Base-by-base conservation (phyloP, 2,329 filamentous ascomycete species). In the Fonsecaea monophora region DNA sequence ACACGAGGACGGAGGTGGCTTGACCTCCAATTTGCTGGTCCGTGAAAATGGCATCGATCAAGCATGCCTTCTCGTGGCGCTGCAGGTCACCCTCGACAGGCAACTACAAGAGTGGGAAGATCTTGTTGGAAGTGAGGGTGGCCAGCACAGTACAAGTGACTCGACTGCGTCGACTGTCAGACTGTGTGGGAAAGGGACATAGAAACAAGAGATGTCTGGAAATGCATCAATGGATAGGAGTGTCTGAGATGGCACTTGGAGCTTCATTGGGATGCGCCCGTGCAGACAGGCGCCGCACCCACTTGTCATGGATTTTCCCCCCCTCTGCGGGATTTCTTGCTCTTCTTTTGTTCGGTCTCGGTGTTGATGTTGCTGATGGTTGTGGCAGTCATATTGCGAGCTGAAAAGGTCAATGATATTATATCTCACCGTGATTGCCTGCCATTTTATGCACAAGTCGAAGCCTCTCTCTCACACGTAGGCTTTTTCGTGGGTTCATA, bases 181-280 rank as follows among this genome's bases (percentile, higher is more conserved):
- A n/a, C 18, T 18, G 45, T 50, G 8, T 50, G 12, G 7, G 45
- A 50, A 21, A 4, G 2, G 45, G 45, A 25, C 18, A 50, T 25
- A 10, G 18, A 50, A 50, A 50, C 45, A 50, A 4, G 45, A 25
- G 45, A 50, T 50, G 45, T 50, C 45, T 50, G 45, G 45, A 50
- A 50, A 50, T 25, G 45, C 45, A 25, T 50, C 25, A 18, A 50
- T 50, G 45, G 18, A 50, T 50, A 50, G 25, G 13, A 25, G 7
- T 50, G 45, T 50, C 18, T 25, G 45, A 25, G 45, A 50, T 3
- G 45, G 45, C 45, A 50, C 15, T 50, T 25, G 45, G 45, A 12
- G 45, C 45, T 25, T 50, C n/a, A 50, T 25, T 21, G 25, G 45
- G 45, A 10, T 21, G 18, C 2, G 45, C 45, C 8, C 8, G 8